Conservation (phyloP, 2,329 filamentous ascomycete species). For the Xylariales sp. region DNA sequence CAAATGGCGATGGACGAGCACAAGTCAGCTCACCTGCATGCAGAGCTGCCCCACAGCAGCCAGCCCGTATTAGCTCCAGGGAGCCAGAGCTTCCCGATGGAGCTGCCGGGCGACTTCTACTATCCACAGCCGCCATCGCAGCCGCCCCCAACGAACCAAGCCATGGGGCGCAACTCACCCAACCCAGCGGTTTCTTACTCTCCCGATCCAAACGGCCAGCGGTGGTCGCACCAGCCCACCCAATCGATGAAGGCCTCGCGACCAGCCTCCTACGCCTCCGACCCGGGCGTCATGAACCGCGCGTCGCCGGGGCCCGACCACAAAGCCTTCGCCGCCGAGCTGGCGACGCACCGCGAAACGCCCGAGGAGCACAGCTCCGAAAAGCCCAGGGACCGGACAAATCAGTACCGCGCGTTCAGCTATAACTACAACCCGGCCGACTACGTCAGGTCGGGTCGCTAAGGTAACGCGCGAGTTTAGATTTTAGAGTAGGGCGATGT, state of each 20-base stretch:
- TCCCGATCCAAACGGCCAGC: slow-evolving; percentile 50
- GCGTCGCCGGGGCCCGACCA: slow-evolving; percentile 56
- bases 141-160: slow-evolving; percentile 47
- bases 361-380: slow-evolving; percentile 55
- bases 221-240: slow-evolving; percentile 57
- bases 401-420: slow-evolving; percentile 34
- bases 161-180: slow-evolving; percentile 47
- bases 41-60: slow-evolving; percentile 56
- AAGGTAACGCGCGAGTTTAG: slow-evolving; percentile 39
- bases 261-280: slow-evolving; percentile 53
- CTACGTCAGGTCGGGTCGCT: slow-evolving; percentile 47
- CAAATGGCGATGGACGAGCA: slow-evolving; percentile 43
- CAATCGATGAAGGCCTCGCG: slow-evolving; percentile 49
- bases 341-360: slow-evolving; percentile 62
- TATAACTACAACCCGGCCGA: slow-evolving; percentile 56
- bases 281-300: slow-evolving; percentile 43
- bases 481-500: not conserved
- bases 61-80: slow-evolving; percentile 26
- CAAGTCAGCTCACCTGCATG: slow-evolving; percentile 43
- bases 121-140: slow-evolving; percentile 52
- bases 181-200: slow-evolving; percentile 45
- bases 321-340: slow-evolving; percentile 56
- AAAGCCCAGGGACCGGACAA: not conserved
- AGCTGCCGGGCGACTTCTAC: slow-evolving; percentile 62
- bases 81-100: slow-evolving; percentile 48